A percentile compares a stretch with the other conserved stretches of the same genome.
These are phyloP conservation scores for Atkinsonella texensis DNA, from an alignment of 2,329 filamentous ascomycete genomes.

Conservation along the genomic window DNA sequence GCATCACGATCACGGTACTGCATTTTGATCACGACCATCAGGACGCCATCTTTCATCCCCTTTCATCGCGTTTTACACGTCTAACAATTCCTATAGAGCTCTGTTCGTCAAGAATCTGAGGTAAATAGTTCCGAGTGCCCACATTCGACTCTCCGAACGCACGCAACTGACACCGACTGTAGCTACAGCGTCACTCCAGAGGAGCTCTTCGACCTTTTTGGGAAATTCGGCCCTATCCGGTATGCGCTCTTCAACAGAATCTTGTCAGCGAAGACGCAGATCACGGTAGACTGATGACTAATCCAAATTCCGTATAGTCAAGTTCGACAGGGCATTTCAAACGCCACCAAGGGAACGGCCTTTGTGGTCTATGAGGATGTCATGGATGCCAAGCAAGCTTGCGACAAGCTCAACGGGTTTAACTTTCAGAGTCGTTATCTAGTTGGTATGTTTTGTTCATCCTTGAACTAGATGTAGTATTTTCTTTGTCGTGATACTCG, in stretches of 20 bases:
- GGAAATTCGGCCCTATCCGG: slow-evolving; percentile 93
- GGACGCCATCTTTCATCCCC: neutral
- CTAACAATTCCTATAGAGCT: slow-evolving; percentile 53
- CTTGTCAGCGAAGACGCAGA: neutral
- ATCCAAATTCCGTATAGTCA: slow-evolving; percentile 53
- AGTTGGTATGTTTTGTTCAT: slow-evolving; percentile 55
- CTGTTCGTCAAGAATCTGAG: slow-evolving; percentile 99
- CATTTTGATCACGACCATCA: neutral
- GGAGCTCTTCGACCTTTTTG: slow-evolving; percentile 97
- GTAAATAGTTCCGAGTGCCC: slow-evolving; percentile 32
- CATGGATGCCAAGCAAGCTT: slow-evolving; percentile 95
- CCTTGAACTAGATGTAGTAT: neutral
- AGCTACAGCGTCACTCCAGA: slow-evolving; percentile 99
- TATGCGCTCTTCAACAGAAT: slow-evolving; percentile 33
- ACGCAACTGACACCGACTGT: slow-evolving; percentile 14
- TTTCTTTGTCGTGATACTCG: slow-evolving; percentile 4
- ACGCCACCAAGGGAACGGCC: slow-evolving; percentile 94
- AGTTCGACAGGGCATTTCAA: slow-evolving; percentile 95
- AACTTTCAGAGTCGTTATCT: slow-evolving; percentile 99
- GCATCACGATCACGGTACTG: neutral
- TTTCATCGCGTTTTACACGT: slow-evolving; percentile 2
- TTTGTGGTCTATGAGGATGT: slow-evolving; percentile 99
- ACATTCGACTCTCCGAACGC: neutral
- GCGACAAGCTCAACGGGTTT: slow-evolving; percentile 99
- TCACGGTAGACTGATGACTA: slow-evolving; percentile 3